A percentile compares a stretch with the other conserved stretches of the same genome.
Evolutionary conservation across 306 rosid species (phyloP).

Genomic region (Datisca glomerata): DNA sequence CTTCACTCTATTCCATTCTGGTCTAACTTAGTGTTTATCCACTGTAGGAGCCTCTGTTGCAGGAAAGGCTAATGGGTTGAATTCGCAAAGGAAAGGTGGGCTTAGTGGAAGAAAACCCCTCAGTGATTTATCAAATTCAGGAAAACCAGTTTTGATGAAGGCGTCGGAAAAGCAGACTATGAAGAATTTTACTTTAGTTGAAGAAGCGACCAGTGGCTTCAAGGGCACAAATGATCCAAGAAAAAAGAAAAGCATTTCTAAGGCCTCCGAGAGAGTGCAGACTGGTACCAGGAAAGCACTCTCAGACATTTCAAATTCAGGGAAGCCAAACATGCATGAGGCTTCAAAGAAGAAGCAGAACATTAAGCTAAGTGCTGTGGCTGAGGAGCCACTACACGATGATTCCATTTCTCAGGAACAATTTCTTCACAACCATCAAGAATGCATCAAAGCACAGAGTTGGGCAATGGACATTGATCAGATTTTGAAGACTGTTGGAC

Average conservation of each 20-base stretch:
- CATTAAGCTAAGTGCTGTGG: slow-evolving; percentile 20
- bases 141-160: slow-evolving; percentile 20
- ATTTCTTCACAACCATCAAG: slow-evolving; percentile 32
- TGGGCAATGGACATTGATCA: slow-evolving; percentile 18
- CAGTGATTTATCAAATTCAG: slow-evolving; percentile 33
- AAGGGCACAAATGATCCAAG: too few relatives aligned
- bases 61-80: too few relatives aligned
- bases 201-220: slow-evolving; percentile 21
- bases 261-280: slow-evolving; percentile 25
- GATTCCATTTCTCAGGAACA: slow-evolving; percentile 34
- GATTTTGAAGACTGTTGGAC: slow-evolving; percentile 33
- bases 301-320: slow-evolving; percentile 49
- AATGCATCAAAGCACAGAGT: slow-evolving; percentile 37
- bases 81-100: slow-evolving; percentile 32
- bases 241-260: slow-evolving; percentile 17
- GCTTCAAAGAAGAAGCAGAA: slow-evolving; percentile 18
- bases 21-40: too few relatives aligned
- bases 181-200: slow-evolving; percentile 13
- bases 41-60: too few relatives aligned
- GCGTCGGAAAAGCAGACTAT: slow-evolving; percentile 18
- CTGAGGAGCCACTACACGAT: slow-evolving; percentile 18
- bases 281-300: slow-evolving; percentile 40
- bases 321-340: slow-evolving; percentile 19
- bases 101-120: slow-evolving; percentile 51
- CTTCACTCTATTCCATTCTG: too few relatives aligned